Evolutionary conservation across 2,329 filamentous ascomycete species (phyloP).

Genomic region (Botryotinia globosa): DNA sequence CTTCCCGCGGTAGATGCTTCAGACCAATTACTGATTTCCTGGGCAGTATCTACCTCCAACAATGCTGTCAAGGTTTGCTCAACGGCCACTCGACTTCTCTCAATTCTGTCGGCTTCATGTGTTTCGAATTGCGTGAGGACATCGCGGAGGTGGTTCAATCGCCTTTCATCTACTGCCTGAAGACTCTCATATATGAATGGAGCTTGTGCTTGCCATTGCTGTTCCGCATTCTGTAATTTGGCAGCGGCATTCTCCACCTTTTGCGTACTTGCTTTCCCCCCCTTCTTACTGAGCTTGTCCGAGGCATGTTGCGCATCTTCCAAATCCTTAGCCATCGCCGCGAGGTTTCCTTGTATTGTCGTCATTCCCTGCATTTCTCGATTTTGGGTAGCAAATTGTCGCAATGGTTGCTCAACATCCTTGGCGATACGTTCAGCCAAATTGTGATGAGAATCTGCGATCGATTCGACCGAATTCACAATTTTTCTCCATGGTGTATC

Average conservation of each 20-base stretch:
- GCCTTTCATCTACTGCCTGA: constrained; percentile 84
- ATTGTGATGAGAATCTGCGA: constrained; percentile 79
- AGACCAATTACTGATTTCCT: constrained; percentile 78
- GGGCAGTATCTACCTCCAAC: constrained; percentile 80
- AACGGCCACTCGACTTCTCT: constrained; percentile 69
- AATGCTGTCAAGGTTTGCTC: constrained; percentile 79
- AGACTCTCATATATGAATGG: constrained; percentile 93
- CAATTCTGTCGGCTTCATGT: constrained; percentile 83
- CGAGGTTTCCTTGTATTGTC: constrained; percentile 77
- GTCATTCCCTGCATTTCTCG: constrained; percentile 76
- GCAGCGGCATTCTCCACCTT: constrained; percentile 74
- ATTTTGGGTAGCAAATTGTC: constrained; percentile 68
- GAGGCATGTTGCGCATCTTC: constrained; percentile 79
- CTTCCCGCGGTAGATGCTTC: constrained; percentile 42
- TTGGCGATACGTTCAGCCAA: constrained; percentile 80
- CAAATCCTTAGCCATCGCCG: constrained; percentile 77
- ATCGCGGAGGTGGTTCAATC: constrained; percentile 86
- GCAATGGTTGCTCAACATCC: constrained; percentile 82
- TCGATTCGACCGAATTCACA: constrained; percentile 71
- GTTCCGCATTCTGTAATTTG: constrained; percentile 72
- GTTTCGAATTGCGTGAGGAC: constrained; percentile 90
- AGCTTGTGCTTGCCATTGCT: constrained; percentile 91
- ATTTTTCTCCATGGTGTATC: constrained; percentile 88
- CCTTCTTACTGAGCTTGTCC: constrained; percentile 81
- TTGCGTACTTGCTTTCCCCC: constrained; percentile 68